phyloP scores from a whole-genome alignment of 1,284 basidiomycete genomes.

The Ceratobasidium sp. region DNA sequence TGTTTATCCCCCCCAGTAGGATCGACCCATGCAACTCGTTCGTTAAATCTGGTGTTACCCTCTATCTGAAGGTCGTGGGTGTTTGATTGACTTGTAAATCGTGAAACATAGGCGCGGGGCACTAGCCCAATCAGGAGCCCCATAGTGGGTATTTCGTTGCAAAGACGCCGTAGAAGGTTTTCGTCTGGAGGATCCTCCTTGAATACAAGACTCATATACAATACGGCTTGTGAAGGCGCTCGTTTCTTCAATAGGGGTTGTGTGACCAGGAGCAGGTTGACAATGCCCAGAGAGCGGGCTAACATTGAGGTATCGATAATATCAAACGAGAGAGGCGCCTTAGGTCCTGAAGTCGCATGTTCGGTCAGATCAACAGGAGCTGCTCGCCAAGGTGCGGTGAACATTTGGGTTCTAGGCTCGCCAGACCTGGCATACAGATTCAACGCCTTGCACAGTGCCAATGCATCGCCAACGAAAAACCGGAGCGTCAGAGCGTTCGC shows the following conservation, averaged over 20 bases:
- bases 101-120: conserved; percentile 13
- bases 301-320: conserved; percentile 33
- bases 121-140: conserved; percentile 4
- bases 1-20: conserved; percentile 28
- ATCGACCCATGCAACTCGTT: conserved; percentile 26
- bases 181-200: not conserved
- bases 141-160: conserved; percentile 6
- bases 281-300: not conserved
- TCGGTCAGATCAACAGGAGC: conserved; percentile 1
- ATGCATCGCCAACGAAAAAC: conserved; percentile 21
- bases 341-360: not conserved
- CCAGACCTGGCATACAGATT: conserved; percentile 44
- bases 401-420: not conserved
- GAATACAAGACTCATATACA: conserved; percentile 15
- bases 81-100: conserved; percentile 7
- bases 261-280: conserved; percentile 15
- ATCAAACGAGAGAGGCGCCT: conserved; percentile 2
- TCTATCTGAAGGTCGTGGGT: not conserved
- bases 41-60: not conserved
- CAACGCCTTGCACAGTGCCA: not conserved
- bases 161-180: not conserved
- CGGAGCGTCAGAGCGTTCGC: conserved; percentile 20
- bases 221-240: conserved; percentile 4
- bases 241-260: conserved; percentile 15
- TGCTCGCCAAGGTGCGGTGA: conserved; percentile 6